These are phyloP conservation scores for Scutellaria minor DNA, from an alignment of 257 asterid genomes.

Conservation along the genomic window DNA sequence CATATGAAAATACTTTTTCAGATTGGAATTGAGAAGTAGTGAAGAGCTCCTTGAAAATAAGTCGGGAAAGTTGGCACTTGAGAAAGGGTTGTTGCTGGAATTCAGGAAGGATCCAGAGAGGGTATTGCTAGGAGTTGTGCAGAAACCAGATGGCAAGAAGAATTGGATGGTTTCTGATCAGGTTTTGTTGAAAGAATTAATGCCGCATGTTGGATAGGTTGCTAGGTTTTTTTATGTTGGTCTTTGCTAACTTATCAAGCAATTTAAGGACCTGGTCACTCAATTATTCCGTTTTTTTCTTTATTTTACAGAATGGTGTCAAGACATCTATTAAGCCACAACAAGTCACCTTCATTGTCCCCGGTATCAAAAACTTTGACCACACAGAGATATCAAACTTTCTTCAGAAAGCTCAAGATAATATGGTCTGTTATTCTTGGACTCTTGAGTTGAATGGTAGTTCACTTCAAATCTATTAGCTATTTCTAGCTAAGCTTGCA, in stretches of 20 bases:
- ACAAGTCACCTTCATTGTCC: constrained; percentile 89
- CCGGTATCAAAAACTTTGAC: constrained; percentile 79
- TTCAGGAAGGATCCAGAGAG: constrained; percentile 91
- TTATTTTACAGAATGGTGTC: constrained; percentile 74
- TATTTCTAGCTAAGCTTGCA: constrained; percentile 26
- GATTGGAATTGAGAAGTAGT: constrained; percentile 65
- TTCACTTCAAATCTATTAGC: constrained; percentile 31
- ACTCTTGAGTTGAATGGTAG: constrained; percentile 22
- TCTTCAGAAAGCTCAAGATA: constrained; percentile 73
- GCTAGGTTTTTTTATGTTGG: constrained; percentile 36
- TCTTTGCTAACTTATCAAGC: constrained; percentile 29
- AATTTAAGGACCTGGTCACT: constrained; percentile 29
- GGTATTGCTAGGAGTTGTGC: constrained; percentile 81
- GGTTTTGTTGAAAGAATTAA: constrained; percentile 57
- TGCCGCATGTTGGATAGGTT: constrained; percentile 45
- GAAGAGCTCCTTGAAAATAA: constrained; percentile 63
- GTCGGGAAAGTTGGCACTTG: constrained; percentile 57
- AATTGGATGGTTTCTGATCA: constrained; percentile 96
- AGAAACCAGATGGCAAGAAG: constrained; percentile 95
- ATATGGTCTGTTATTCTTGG: constrained; percentile 63
- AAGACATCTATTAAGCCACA: constrained; percentile 87
- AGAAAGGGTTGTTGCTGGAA: constrained; percentile 83
- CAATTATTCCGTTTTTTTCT: constrained; percentile 32
- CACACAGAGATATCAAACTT: constrained; percentile 73
- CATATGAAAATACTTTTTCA: constrained; percentile 39